phyloP scores from a whole-genome alignment of 1,284 basidiomycete genomes.

The Pterula multifida region DNA sequence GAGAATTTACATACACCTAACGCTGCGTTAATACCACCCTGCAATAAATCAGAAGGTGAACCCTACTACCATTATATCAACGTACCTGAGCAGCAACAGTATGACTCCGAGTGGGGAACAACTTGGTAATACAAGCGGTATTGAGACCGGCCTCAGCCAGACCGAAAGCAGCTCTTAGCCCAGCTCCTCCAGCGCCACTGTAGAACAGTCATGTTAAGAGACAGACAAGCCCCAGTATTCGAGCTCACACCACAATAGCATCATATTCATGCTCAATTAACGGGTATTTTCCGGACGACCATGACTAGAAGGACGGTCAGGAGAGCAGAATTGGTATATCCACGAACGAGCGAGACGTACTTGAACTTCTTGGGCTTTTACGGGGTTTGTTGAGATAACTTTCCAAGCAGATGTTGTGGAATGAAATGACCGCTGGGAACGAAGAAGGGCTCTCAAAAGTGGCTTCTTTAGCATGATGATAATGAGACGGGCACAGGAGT shows the following conservation, averaged over 20 bases:
- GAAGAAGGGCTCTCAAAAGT: constrained; percentile 31
- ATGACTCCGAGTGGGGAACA: constrained; percentile 99
- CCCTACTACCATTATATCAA: constrained; percentile 9
- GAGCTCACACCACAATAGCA: constrained; percentile 89
- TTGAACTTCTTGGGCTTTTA: constrained; percentile 77
- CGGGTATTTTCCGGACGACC: constrained; percentile 81
- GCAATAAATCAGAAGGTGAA: constrained; percentile 10
- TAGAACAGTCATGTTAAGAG: constrained; percentile 11
- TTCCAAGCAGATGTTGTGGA: constrained; percentile 43
- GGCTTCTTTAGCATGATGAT: constrained; percentile 29
- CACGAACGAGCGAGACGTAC: constrained; percentile 23
- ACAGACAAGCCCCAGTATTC: background rate
- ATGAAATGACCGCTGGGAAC: constrained; percentile 47
- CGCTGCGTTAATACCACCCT: constrained; percentile 99
- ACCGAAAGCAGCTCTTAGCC: constrained; percentile 96
- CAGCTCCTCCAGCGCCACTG: constrained; percentile 97
- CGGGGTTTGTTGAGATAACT: constrained; percentile 66
- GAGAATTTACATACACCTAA: constrained; percentile 60
- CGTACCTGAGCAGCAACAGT: constrained; percentile 93
- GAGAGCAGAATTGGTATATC: constrained; percentile 9
- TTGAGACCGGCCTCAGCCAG: constrained; percentile 98
- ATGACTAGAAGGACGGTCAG: constrained; percentile 33
- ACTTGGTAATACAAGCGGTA: constrained; percentile 96
- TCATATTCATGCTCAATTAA: constrained; percentile 98
- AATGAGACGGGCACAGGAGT: constrained; percentile 10